phyloP scores from a whole-genome alignment of 2,329 filamentous ascomycete genomes.

The Colletotrichum godetiae region DNA sequence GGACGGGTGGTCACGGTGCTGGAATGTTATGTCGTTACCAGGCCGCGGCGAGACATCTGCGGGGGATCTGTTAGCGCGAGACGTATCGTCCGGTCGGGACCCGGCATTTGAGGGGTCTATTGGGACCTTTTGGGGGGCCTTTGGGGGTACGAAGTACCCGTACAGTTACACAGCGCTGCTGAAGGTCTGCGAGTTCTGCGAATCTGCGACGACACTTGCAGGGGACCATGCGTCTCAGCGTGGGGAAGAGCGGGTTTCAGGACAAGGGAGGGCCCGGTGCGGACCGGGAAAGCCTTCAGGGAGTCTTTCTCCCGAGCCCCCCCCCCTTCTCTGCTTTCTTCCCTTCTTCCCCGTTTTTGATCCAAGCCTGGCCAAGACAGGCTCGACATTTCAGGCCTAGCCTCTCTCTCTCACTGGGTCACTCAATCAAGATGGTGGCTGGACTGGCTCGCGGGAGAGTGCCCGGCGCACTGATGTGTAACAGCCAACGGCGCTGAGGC shows the following conservation, averaged over 20 bases:
- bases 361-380: not conserved
- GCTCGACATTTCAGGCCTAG: not conserved
- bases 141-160: too few species aligned
- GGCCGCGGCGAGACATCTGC: not conserved
- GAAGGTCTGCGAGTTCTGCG: conserved; percentile 18
- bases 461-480: conserved; percentile 5
- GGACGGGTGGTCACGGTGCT: not conserved
- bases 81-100: not conserved
- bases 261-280: conserved; percentile 26
- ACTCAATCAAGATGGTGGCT: not conserved
- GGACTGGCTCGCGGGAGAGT: not conserved
- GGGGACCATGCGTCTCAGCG: conserved; percentile 35
- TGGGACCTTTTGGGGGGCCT: not conserved
- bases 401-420: not conserved
- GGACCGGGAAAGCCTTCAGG: not conserved
- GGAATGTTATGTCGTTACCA: conserved; percentile 4
- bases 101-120: conserved; percentile 9
- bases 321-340: not conserved
- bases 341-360: not conserved
- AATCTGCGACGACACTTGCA: conserved; percentile 29
- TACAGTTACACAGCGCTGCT: not conserved
- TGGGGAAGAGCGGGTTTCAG: conserved; percentile 37
- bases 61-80: conserved; percentile 22
- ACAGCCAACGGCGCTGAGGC: conserved; percentile 23
- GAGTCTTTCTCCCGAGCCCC: not conserved